Base-by-base conservation (phyloP, 2,329 filamentous ascomycete species). In the Dendrostoma leiphaemia region DNA sequence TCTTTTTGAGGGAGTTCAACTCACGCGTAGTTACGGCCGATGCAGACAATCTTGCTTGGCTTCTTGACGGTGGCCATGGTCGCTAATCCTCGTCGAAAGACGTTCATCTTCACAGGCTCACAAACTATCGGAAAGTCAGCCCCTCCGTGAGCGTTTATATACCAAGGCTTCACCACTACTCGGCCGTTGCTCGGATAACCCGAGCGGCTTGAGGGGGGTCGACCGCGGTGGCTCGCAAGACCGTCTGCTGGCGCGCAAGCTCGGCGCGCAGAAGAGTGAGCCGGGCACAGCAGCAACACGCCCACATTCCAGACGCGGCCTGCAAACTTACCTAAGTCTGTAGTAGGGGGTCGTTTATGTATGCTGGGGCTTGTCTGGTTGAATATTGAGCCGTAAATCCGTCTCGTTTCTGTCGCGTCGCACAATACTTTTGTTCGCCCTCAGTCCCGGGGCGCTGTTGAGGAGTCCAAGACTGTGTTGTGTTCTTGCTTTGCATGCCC, bases 21-120 rank as follows among this genome's bases (percentile, higher is more conserved):
- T 69, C 73, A 94, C 89, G 92, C 93, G 80, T 97, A 99, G 79
- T 99, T 95, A 63, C 90, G 82, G 64, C 90, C 90, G 71, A 95
- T 92, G 75, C 90, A 94, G 70, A 93, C 85, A 54, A 91, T 80
- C 77, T 91, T 86, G 67, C 78, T 75, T 59, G 79, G 80, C 62
- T 78, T 81, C 58, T 69, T 67, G 49, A 71, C 58, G 6, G 66
- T 62, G 9, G 69, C 62, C 69, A 70, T 68, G 28, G 66, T 71
- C 28, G 67, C 62, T 56, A 71, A 53, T 35, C 65, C 63, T 59
- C 68, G 63, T 13, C 66, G 63, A 28, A 69, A 56, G 37, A 40
- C 32, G 43, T 51, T 53, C 56, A 59, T 59, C 37, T 53, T 59
- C 48, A 23, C 41, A 40, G 32, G 7, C 29, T 23, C 10, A 12